Base-by-base conservation (phyloP, 2,329 filamentous ascomycete species). In the Clathrospora elynae region DNA sequence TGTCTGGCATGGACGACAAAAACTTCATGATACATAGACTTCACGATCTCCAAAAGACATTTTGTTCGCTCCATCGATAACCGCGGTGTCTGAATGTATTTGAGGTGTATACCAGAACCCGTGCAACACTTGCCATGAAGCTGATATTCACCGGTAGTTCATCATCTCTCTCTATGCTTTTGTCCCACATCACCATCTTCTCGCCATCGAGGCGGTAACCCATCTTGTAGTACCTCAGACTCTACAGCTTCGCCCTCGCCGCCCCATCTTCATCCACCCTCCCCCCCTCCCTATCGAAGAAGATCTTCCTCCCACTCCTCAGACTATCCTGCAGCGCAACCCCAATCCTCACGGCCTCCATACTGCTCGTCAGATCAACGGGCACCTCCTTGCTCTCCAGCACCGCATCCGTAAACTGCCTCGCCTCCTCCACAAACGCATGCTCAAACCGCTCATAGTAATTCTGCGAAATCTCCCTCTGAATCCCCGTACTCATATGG, bases 361-460 rank as follows among this genome's bases (percentile, higher is more conserved):
- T 78, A 2, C 81, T 82, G 12, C 80, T 78, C 19, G 70, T 64
- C 32, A 85, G 61, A 64, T 79, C 78, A 55, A 86, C 73, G 0
- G 82, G 81, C 33, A 83, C 66, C 10, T 73, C 66, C 12, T 68
- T 79, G 49, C 78, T 68, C 49, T 86, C 80, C 37, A 86, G 65
- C 43, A 81, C 80, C 11, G 72, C 74, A 9, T 76, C 78, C 0
- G 81, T 81, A 51, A 86, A 86, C 66, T 85, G 81, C 42, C 82
- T 79, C 5, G 79, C 78, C 67, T 87, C 82, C 9, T 70, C 77
- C n/a, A 83, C 77, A 59, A 86, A 86, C 0, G 83, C 83, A 17
- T 79, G 68, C 51, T 80, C 75, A 57, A 86, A 86, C 0, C 83
- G 71, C 28, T 79, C 83, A 60, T 82, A 85, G 62, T 84, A 86